These are phyloP conservation scores for Achlya hypogyna DNA, from an alignment of 352 stramenopile species.

Conservation along the genomic window DNA sequence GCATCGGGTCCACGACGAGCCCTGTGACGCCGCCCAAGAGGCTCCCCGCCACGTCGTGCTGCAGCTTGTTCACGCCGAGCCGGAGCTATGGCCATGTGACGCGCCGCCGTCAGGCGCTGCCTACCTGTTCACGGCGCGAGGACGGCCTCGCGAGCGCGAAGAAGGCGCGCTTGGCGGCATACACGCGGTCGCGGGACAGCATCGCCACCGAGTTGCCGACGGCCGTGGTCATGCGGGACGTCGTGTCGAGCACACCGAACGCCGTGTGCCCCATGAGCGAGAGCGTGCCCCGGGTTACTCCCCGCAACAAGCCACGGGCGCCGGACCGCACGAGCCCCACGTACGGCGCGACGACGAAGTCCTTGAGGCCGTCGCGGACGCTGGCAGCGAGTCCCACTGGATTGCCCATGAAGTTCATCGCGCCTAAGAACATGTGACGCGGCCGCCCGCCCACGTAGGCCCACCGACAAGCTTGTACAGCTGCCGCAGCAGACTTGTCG, in stretches of 20 bases:
- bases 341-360: constrained; percentile 18
- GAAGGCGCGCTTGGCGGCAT: constrained; percentile 10
- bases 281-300: constrained; percentile 8
- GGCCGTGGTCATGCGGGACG: constrained; percentile 7
- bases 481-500: constrained; percentile 13
- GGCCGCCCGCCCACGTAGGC: not conserved
- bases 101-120: not conserved
- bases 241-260: constrained; percentile 18
- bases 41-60: constrained; percentile 9
- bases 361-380: constrained; percentile 4
- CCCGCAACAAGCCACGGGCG: not conserved
- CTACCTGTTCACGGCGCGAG: constrained; percentile 9
- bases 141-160: constrained; percentile 10
- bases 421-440: not conserved
- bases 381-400: constrained; percentile 14
- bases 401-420: constrained; percentile 21
- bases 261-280: constrained; percentile 13
- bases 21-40: constrained; percentile 8
- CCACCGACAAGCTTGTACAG: constrained; percentile 19
- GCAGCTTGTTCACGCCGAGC: constrained; percentile 7
- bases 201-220: constrained; percentile 11
- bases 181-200: constrained; percentile 14
- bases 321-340: not conserved
- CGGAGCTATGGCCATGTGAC: not conserved
- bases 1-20: constrained; percentile 14